These are phyloP conservation scores for Salix purpurea DNA, from an alignment of 345 rosid species.

Conservation along the genomic window DNA sequence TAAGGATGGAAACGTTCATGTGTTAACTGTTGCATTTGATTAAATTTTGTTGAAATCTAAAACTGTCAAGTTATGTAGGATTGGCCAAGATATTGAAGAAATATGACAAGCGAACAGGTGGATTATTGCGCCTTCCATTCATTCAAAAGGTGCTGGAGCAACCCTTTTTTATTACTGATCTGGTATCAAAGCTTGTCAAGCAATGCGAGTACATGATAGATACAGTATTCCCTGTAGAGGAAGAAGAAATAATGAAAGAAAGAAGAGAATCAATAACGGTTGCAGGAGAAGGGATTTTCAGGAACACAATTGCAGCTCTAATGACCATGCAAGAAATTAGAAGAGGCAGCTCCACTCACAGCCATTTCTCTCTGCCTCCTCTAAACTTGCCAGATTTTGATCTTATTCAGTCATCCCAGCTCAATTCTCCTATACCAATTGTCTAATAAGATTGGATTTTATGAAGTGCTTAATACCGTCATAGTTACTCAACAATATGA, in stretches of 20 bases:
- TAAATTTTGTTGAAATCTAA: too few species aligned
- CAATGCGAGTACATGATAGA: constrained; percentile 69
- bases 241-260: constrained; percentile 11
- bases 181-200: constrained; percentile 62
- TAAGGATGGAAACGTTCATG: too few species aligned
- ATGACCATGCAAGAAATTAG: constrained; percentile 75
- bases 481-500: neutral
- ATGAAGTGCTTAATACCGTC: too few species aligned
- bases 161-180: constrained; percentile 77
- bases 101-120: constrained; percentile 74
- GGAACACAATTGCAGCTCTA: constrained; percentile 70
- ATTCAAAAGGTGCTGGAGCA: constrained; percentile 65
- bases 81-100: constrained; percentile 83
- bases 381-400: constrained; percentile 56
- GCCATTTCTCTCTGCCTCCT: constrained; percentile 74
- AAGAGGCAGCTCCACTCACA: constrained; percentile 69
- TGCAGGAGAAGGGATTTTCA: constrained; percentile 58
- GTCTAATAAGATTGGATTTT: constrained; percentile 10
- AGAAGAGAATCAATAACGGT: constrained; percentile 25
- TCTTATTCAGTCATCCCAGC: constrained; percentile 35
- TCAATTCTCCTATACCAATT: constrained; percentile 55
- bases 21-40: too few species aligned
- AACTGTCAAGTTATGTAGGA: constrained; percentile 30
- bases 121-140: constrained; percentile 50
- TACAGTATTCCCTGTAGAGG: constrained; percentile 43